Evolutionary conservation across 208 protist species (phyloP), one percentile per base, ranked within the genome.

Genomic region (Leishmania major): DNA sequence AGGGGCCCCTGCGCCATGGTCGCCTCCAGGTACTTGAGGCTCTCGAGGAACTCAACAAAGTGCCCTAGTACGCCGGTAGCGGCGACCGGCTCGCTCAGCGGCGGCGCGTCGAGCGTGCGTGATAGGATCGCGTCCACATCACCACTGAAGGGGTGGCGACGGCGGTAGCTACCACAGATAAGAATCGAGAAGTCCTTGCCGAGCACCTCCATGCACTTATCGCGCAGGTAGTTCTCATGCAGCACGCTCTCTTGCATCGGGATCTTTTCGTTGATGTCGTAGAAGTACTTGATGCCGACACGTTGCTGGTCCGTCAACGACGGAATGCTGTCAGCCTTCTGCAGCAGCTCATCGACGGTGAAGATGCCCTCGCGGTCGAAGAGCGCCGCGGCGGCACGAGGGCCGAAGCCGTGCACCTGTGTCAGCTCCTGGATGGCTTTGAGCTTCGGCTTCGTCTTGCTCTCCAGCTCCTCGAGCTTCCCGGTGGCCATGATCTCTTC

Each of bases 201-300:
- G 15, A 96, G 90, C 62, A 87, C 55, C 83, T 90, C 84, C 15
- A 86, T 73, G 69, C 88, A 90, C 85, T 87, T 88, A 77, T 96
- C 90, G 35, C 86, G 85, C 19, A 97, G 83, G 59, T 91, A 94
- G 83, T 95, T 96, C 81, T 96, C 93, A 80, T 97, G 92, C 72
- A 95, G 82, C 67, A 96, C 91, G 80, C 92, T 94, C 84, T 98
- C 94, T 84, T 95, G 92, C 91, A 95, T 95, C n/a, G 95, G 95
- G 37, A 98, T 98, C 84, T 97, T 96, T 79, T 97, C 91, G 77
- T 96, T 95, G 78, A 97, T 96, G 81, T 98, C 95, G 84, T 96
- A 91, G 79, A 96, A 97, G 94, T 97, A 97, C 77, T 92, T 89
- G 75, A 98, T 94, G 53, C 94, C 95, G 28, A 97, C 92, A 55